These are phyloP conservation scores for Aspergillus nidulans DNA, from an alignment of 495 filamentous ascomycete genomes.

Conservation along the genomic window DNA sequence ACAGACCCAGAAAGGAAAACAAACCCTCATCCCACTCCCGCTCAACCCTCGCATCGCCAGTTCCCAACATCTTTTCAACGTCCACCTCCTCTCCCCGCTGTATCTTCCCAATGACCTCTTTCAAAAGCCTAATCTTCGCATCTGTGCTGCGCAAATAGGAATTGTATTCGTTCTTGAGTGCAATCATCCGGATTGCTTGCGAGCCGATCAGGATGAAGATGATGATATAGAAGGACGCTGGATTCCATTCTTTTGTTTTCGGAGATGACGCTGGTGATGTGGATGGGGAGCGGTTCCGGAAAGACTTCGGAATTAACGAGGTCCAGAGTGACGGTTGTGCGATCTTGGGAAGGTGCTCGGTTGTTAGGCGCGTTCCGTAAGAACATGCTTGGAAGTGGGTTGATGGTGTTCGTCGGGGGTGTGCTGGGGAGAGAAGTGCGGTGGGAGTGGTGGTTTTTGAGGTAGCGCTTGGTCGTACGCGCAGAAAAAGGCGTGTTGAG, in stretches of 20 bases:
- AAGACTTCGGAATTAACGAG: slow-evolving; percentile 54
- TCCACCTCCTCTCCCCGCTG: slow-evolving; percentile 86
- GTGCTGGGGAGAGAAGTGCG: background rate
- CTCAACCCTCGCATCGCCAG: slow-evolving; percentile 71
- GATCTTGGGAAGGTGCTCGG: slow-evolving; percentile 50
- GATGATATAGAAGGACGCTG: slow-evolving; percentile 86
- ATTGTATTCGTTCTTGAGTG: slow-evolving; percentile 67
- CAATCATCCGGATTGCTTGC: slow-evolving; percentile 88
- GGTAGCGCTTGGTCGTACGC: background rate
- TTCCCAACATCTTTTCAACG: slow-evolving; percentile 77
- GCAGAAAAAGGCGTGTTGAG: slow-evolving; percentile 1
- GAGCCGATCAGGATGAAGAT: slow-evolving; percentile 90
- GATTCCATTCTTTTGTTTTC: slow-evolving; percentile 78
- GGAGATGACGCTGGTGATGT: background rate
- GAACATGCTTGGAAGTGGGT: slow-evolving; percentile 1
- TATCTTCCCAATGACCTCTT: slow-evolving; percentile 77
- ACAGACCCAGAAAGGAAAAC: slow-evolving; percentile 14
- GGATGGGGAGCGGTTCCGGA: slow-evolving; percentile 37
- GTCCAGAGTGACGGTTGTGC: slow-evolving; percentile 66
- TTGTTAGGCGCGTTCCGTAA: slow-evolving; percentile 17
- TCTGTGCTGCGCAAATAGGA: slow-evolving; percentile 71
- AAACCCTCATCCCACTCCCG: slow-evolving; percentile 83
- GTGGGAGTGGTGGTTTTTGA: background rate
- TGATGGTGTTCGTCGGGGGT: background rate
- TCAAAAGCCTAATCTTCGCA: slow-evolving; percentile 69